Conservation (phyloP, 2,329 filamentous ascomycete genomes). For the Nothopassalora personata region DNA sequence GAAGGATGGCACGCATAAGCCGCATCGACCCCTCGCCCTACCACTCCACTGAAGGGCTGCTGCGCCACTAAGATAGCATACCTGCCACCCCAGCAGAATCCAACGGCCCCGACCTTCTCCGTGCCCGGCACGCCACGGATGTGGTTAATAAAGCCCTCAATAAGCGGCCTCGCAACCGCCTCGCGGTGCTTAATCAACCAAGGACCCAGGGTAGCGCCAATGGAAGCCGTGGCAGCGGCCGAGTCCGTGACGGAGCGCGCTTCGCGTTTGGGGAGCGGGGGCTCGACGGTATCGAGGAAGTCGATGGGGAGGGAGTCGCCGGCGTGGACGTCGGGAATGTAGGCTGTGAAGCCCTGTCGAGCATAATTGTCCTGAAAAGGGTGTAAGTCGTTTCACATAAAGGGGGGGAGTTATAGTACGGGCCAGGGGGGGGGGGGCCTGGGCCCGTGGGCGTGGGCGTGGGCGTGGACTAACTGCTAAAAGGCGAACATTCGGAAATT, state of each 20-base stretch:
- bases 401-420: too few species aligned
- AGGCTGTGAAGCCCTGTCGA: slow-evolving; percentile 35
- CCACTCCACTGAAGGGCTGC: slow-evolving; percentile 10
- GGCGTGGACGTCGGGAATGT: slow-evolving; percentile 42
- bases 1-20: background rate
- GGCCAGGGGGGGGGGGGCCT: too few species aligned
- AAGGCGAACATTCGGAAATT: slow-evolving; percentile 43
- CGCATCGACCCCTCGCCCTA: background rate
- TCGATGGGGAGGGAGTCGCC: slow-evolving; percentile 38
- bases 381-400: too few species aligned
- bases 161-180: slow-evolving; percentile 38
- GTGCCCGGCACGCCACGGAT: slow-evolving; percentile 38
- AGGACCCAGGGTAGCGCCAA: slow-evolving; percentile 38
- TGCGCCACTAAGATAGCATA: slow-evolving; percentile 24
- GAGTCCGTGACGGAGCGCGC: slow-evolving; percentile 35
- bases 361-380: slow-evolving; percentile 39
- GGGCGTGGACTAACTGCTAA: slow-evolving; percentile 29
- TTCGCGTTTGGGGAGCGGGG: slow-evolving; percentile 37
- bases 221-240: slow-evolving; percentile 37
- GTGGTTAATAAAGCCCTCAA: slow-evolving; percentile 40
- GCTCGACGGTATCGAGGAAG: slow-evolving; percentile 41
- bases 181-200: slow-evolving; percentile 44
- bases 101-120: slow-evolving; percentile 42
- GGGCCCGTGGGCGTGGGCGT: too few species aligned
- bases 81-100: slow-evolving; percentile 15